Conservation (phyloP, 2,329 filamentous ascomycete species). For the Monilinia aucupariae region DNA sequence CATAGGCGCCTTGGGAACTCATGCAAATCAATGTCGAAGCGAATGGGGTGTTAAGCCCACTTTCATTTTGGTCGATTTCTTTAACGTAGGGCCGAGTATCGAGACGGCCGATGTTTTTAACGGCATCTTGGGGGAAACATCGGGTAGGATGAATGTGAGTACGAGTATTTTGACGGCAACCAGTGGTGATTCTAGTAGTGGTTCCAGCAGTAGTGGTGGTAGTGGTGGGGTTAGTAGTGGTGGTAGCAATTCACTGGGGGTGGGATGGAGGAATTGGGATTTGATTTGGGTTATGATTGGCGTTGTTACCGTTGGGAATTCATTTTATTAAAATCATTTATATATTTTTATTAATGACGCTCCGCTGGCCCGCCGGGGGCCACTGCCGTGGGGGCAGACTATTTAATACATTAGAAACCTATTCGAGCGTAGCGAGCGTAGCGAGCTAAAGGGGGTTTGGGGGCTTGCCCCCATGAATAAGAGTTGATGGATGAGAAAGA, state of each 20-base stretch:
- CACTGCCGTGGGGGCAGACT: too few relatives aligned
- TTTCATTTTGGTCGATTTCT: constrained; percentile 77
- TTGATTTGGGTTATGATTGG: constrained; percentile 7
- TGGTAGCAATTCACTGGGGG: neutral
- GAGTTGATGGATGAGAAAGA: too few relatives aligned
- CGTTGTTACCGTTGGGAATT: neutral
- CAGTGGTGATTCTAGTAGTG: neutral
- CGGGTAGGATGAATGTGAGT: constrained; percentile 27
- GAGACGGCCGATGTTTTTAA: constrained; percentile 65
- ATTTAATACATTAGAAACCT: too few relatives aligned
- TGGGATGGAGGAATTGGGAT: neutral
- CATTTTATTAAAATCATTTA: too few relatives aligned
- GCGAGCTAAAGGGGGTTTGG: too few relatives aligned
- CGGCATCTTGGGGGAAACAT: constrained; percentile 37
- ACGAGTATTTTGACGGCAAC: constrained; percentile 24
- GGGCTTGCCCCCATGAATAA: too few relatives aligned
- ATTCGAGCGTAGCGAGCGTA: too few relatives aligned
- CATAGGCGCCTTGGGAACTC: constrained; percentile 49
- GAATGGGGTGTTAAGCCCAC: constrained; percentile 61
- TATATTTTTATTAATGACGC: too few relatives aligned
- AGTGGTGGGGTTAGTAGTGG: neutral
- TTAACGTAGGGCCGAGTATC: constrained; percentile 65
- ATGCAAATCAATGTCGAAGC: constrained; percentile 48
- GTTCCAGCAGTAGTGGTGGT: constrained; percentile 8
- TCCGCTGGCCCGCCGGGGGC: too few relatives aligned